Conservation (phyloP, 345 rosid species). For the Raphanus raphanistrum region DNA sequence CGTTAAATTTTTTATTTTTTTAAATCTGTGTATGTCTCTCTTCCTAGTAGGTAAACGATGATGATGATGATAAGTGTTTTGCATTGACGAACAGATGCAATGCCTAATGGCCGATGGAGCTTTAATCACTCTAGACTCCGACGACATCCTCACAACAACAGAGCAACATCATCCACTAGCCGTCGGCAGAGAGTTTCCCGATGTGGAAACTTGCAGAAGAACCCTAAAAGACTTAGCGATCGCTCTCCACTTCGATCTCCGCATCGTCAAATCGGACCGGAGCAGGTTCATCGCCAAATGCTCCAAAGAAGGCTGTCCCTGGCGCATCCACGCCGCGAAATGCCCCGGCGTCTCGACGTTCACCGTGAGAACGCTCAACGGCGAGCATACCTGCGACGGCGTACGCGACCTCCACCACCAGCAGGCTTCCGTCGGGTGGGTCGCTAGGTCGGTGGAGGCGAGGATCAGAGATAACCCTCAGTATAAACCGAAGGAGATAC, state of each 20-base stretch:
- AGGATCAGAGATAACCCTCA: constrained; percentile 94
- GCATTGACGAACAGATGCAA: constrained; percentile 36
- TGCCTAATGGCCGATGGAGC: constrained; percentile 72
- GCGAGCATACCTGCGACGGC: constrained; percentile 96
- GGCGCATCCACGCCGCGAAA: constrained; percentile 99
- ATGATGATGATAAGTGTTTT: constrained; percentile 12
- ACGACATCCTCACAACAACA: constrained; percentile 39
- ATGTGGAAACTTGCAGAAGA: constrained; percentile 98
- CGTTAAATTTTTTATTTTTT: neutral
- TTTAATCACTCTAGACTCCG: constrained; percentile 49
- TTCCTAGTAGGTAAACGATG: constrained; percentile 10
- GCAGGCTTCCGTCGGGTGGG: constrained; percentile 99
- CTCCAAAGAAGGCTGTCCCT: constrained; percentile 98
- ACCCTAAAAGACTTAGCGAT: constrained; percentile 89
- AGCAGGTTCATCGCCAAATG: constrained; percentile 98
- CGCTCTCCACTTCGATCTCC: constrained; percentile 92
- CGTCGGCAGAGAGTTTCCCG: constrained; percentile 91
- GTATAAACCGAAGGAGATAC: constrained; percentile 90
- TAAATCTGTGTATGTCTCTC: neutral
- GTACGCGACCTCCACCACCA: constrained; percentile 91
- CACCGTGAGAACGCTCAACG: constrained; percentile 82
- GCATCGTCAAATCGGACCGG: constrained; percentile 96
- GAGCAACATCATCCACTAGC: constrained; percentile 45
- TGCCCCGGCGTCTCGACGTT: constrained; percentile 91
- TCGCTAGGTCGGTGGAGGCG: constrained; percentile 94